phyloP scores from a whole-genome alignment of 371 early-diverging fungal genomes.

The Mucor sp. region DNA sequence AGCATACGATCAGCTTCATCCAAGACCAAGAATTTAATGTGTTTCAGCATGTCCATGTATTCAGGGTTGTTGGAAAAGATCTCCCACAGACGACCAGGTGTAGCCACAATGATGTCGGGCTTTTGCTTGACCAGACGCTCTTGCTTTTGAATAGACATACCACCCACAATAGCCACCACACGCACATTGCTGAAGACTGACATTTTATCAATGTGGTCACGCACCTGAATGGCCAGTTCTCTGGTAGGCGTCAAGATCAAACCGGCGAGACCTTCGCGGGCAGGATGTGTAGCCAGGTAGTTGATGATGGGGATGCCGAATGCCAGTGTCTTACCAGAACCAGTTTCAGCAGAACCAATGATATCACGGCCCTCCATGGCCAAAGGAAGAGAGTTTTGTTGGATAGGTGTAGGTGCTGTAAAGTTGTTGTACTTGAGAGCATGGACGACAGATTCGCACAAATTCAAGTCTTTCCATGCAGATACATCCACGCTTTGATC shows the following conservation, averaged over 20 bases:
- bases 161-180: conserved; percentile 85
- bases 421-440: conserved; percentile 77
- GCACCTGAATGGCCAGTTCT: conserved; percentile 92
- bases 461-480: conserved; percentile 57
- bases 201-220: conserved; percentile 70
- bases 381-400: conserved; percentile 79
- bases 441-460: conserved; percentile 59
- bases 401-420: conserved; percentile 92
- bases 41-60: conserved; percentile 49
- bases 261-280: conserved; percentile 35
- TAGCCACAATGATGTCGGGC: conserved; percentile 94
- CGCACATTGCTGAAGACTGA: conserved; percentile 49
- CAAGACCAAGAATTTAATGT: conserved; percentile 75
- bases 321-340: conserved; percentile 94
- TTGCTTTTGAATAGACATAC: conserved; percentile 93
- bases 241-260: conserved; percentile 90
- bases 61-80: conserved; percentile 72
- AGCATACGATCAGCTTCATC: conserved; percentile 99
- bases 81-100: conserved; percentile 98
- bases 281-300: conserved; percentile 44
- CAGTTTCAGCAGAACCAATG: conserved; percentile 98
- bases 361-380: conserved; percentile 82
- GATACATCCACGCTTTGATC: conserved; percentile 57
- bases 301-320: conserved; percentile 90
- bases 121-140: conserved; percentile 66